phyloP scores from a whole-genome alignment of 2,329 filamentous ascomycete genomes.

The Zasmidium cellare region DNA sequence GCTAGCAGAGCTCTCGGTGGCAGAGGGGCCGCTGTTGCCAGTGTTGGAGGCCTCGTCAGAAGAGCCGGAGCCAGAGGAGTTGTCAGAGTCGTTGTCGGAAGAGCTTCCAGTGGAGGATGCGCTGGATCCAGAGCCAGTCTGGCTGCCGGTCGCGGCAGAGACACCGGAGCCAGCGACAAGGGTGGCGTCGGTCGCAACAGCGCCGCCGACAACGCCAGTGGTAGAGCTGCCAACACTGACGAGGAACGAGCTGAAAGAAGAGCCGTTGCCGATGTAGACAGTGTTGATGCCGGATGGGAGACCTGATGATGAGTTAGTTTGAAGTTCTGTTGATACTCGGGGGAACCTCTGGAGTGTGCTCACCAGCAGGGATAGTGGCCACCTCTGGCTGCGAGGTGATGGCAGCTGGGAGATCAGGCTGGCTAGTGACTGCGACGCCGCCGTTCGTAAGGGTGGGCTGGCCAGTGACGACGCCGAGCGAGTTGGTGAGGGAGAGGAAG shows the following conservation, averaged over 20 bases:
- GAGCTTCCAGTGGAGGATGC: conserved; percentile 4
- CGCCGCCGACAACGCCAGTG: conserved; percentile 32
- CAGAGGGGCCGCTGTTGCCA: conserved; percentile 21
- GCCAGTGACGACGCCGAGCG: conserved; percentile 51
- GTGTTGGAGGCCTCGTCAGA: conserved; percentile 15
- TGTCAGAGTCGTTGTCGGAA: conserved; percentile 3
- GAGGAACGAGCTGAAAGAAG: conserved; percentile 33
- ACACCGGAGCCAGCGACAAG: conserved; percentile 9
- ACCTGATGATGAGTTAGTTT: conserved; percentile 30
- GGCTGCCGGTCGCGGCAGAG: conserved; percentile 10
- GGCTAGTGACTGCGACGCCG: conserved; percentile 30
- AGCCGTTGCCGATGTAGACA: conserved; percentile 27
- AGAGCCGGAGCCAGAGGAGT: conserved; percentile 5
- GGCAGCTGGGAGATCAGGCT: conserved; percentile 31
- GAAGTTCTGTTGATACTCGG: too few species aligned
- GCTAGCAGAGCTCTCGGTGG: conserved; percentile 20
- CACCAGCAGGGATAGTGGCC: conserved; percentile 5
- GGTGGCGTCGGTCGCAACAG: conserved; percentile 18
- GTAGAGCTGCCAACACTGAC: conserved; percentile 34
- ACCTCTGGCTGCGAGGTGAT: conserved; percentile 17
- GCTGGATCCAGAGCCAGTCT: conserved; percentile 6
- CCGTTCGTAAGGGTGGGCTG: conserved; percentile 35
- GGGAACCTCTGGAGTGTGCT: not conserved
- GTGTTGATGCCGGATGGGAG: conserved; percentile 36
- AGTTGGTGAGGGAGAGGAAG: conserved; percentile 51